Conservation (phyloP, 257 asterid genomes). For the Nicotiana knightiana region DNA sequence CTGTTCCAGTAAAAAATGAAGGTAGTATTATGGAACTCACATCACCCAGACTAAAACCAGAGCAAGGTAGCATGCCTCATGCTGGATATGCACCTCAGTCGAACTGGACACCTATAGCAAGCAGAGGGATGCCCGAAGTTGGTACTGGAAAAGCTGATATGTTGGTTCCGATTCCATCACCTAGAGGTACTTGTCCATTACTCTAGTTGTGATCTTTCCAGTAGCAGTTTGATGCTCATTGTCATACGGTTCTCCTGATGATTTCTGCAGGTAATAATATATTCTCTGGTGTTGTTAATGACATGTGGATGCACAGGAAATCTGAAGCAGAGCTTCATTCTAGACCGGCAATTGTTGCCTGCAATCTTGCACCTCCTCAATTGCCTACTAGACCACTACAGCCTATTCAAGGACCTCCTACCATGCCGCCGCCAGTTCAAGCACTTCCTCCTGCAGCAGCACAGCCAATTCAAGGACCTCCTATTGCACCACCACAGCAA, state of each 20-base stretch:
- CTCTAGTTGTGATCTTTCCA: not conserved
- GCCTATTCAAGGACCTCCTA: conserved; percentile 49
- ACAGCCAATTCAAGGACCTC: conserved; percentile 48
- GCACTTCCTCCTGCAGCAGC: conserved; percentile 36
- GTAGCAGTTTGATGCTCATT: not conserved
- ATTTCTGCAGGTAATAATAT: conserved; percentile 20
- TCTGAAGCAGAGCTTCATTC: conserved; percentile 48
- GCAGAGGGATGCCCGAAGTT: conserved; percentile 46
- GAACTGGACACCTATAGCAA: conserved; percentile 40
- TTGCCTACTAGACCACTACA: conserved; percentile 52
- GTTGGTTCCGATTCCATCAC: conserved; percentile 25
- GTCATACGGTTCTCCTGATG: not conserved
- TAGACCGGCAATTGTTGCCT: conserved; percentile 41
- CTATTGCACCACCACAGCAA: conserved; percentile 50
- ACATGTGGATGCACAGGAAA: conserved; percentile 33
- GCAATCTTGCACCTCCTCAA: conserved; percentile 33
- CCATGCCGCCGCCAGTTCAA: conserved; percentile 26
- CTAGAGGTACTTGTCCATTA: conserved; percentile 18
- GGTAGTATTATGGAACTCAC: conserved; percentile 44
- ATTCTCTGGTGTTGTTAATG: conserved; percentile 27
- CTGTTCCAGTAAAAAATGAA: conserved; percentile 42
- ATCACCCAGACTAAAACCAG: conserved; percentile 68
- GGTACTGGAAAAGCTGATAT: conserved; percentile 26
- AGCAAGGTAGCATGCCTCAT: conserved; percentile 47
- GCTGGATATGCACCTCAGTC: conserved; percentile 49